Conservation (phyloP, 2,329 filamentous ascomycete species). For the Corniculantispora saksenae region DNA sequence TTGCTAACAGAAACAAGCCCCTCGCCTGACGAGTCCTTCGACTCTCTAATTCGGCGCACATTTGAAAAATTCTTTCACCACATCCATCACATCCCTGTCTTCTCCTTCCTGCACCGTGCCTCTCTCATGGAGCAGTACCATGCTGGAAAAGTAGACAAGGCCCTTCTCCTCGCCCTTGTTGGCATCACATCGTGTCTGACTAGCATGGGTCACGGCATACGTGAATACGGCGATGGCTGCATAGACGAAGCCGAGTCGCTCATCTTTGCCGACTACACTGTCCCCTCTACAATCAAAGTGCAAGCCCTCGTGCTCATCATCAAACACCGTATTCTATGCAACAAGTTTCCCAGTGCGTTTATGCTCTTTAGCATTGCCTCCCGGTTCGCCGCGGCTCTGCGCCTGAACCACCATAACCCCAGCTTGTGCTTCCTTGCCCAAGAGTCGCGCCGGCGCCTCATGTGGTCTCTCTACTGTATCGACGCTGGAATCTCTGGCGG, state of each 20-base stretch:
- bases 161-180: slow-evolving; percentile 54
- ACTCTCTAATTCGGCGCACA: slow-evolving; percentile 51
- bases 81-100: slow-evolving; percentile 60
- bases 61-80: slow-evolving; percentile 61
- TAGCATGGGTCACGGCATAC: slow-evolving; percentile 53
- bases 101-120: slow-evolving; percentile 59
- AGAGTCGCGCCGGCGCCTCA: slow-evolving; percentile 44
- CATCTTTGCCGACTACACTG: slow-evolving; percentile 54
- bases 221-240: slow-evolving; percentile 54
- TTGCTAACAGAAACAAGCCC: slow-evolving; percentile 30
- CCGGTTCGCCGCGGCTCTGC: slow-evolving; percentile 43
- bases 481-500: slow-evolving; percentile 45
- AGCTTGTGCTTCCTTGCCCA: slow-evolving; percentile 42
- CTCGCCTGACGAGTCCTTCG: slow-evolving; percentile 45
- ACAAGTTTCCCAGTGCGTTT: slow-evolving; percentile 46
- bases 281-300: slow-evolving; percentile 58
- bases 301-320: slow-evolving; percentile 48
- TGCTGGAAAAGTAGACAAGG: slow-evolving; percentile 55
- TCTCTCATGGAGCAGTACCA: slow-evolving; percentile 62
- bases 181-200: slow-evolving; percentile 59
- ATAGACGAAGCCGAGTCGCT: slow-evolving; percentile 56
- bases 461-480: slow-evolving; percentile 48
- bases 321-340: slow-evolving; percentile 46
- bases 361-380: slow-evolving; percentile 47
- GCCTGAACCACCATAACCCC: slow-evolving; percentile 45